Evolutionary conservation across 139 green algal genomes (phyloP), one percentile per base, ranked within the genome.

Genomic region (Klebsormidium nitens): DNA sequence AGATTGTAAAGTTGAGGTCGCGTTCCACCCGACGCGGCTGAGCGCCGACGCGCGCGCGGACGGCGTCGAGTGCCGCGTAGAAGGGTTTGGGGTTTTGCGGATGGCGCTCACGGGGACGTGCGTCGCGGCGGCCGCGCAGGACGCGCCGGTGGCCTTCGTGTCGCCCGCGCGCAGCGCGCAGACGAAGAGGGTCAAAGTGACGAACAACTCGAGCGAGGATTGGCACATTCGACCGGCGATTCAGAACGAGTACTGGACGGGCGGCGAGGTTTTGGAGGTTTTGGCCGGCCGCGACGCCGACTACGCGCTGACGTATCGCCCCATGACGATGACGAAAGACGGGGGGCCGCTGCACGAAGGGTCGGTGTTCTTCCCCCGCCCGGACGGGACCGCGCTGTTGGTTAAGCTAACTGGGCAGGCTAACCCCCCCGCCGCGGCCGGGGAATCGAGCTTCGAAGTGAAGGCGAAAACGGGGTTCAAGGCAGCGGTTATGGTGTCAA

Each of bases 281-380:
- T 62, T 76, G 1, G 59, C 87, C 31, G 65, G 71, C 32, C 36
- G 34, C 44, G 79, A 77, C 37, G 83, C 79, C 19, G 32, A 68
- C 6, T 95, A 95, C 81, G 11, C 59, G 8, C 1, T 95, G 58
- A 85, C 81, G 11, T 95, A 87, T 81, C 69, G 67, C 17, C 88
- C 88, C 2, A 63, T 90, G 28, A 72, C 81, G 29, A 91, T 91
- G 87, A 80, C 82, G 49, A 66, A 66, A 0, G 47, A 67, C 1
- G 80, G 79, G 8, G 66, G 69, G 44, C 81, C 80, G 17, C 23
- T 31, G 23, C 86, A 92, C 61, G 79, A 87, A 40, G 86, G 86
- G 56, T 83, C 70, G 19, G 77, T 91, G 6, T 93, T 93, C 78
- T 90, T 95, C 76, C 85, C 87, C 47, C 84, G 91, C 29, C 88